Conservation (phyloP, 768 basidiomycete genomes). For the Pisolithus albus region DNA sequence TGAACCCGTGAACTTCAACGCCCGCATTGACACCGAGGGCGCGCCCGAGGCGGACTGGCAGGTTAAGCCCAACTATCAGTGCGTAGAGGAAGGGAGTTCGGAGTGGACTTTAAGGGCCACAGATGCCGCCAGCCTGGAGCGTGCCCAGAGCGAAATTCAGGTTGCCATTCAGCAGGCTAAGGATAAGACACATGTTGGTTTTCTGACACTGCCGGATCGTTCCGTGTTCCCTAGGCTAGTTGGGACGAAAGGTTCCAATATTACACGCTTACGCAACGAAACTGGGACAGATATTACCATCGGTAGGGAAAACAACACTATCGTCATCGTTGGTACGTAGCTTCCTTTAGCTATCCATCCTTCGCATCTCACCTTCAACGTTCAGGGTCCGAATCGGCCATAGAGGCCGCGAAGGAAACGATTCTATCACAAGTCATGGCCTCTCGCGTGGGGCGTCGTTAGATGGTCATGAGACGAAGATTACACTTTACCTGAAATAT, state of each 20-base stretch:
- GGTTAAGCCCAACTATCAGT: slow-evolving; percentile 69
- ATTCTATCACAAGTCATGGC: slow-evolving; percentile 55
- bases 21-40: slow-evolving; percentile 72
- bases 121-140: slow-evolving; percentile 70
- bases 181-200: slow-evolving; percentile 72
- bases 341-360: not conserved
- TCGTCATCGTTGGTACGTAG: slow-evolving; percentile 75
- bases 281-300: slow-evolving; percentile 92
- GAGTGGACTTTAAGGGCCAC: slow-evolving; percentile 81
- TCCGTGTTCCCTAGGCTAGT: slow-evolving; percentile 90
- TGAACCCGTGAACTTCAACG: slow-evolving; percentile 35
- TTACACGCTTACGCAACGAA: slow-evolving; percentile 79
- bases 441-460: slow-evolving; percentile 17
- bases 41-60: slow-evolving; percentile 60
- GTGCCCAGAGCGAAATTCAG: slow-evolving; percentile 58
- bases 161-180: slow-evolving; percentile 69
- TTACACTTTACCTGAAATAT: not conserved
- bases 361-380: slow-evolving; percentile 5
- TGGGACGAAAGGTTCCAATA: slow-evolving; percentile 85
- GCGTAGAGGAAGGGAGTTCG: slow-evolving; percentile 76
- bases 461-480: not conserved
- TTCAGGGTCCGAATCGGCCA: slow-evolving; percentile 60
- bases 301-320: slow-evolving; percentile 79
- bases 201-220: slow-evolving; percentile 77
- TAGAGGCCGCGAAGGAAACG: slow-evolving; percentile 68